Conservation (phyloP, 176 grass and related monocot genomes). For the Hyparrhenia diplandra region DNA sequence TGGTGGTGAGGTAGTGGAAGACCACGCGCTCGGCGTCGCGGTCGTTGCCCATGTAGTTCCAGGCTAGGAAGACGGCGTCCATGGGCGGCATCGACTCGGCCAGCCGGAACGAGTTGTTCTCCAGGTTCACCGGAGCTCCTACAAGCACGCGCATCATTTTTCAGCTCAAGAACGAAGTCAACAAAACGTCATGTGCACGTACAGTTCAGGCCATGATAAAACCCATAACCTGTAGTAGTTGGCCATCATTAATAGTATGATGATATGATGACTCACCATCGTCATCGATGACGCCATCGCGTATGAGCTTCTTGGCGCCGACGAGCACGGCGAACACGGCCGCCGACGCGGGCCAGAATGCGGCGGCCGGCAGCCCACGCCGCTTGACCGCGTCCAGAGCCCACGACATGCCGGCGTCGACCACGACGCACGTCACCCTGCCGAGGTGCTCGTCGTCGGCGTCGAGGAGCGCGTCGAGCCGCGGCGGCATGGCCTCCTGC, state of each 20-base stretch:
- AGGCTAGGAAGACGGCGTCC: slow-evolving; percentile 16
- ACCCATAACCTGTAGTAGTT: neutral
- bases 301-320: slow-evolving; percentile 22
- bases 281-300: slow-evolving; percentile 46
- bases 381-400: slow-evolving; percentile 25
- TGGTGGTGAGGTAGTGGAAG: slow-evolving; percentile 28
- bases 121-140: slow-evolving; percentile 18
- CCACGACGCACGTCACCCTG: slow-evolving; percentile 40
- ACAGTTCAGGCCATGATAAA: too few relatives aligned
- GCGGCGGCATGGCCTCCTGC: slow-evolving; percentile 28
- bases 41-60: slow-evolving; percentile 34
- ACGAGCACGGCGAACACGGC: neutral
- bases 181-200: neutral
- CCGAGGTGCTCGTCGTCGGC: neutral
- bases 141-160: neutral
- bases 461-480: slow-evolving; percentile 32
- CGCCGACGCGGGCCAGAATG: slow-evolving; percentile 37
- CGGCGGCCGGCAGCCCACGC: slow-evolving; percentile 20
- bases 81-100: neutral
- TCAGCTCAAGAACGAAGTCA: neutral
- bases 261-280: slow-evolving; percentile 22
- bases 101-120: slow-evolving; percentile 3
- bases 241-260: too few relatives aligned
- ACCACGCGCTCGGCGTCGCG: slow-evolving; percentile 11
- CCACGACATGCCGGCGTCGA: slow-evolving; percentile 34